Percentiles rank a stretch among this genome's conserved stretches.
Conservation (phyloP, 495 filamentous ascomycete genomes). For the Echria macrotheca region DNA sequence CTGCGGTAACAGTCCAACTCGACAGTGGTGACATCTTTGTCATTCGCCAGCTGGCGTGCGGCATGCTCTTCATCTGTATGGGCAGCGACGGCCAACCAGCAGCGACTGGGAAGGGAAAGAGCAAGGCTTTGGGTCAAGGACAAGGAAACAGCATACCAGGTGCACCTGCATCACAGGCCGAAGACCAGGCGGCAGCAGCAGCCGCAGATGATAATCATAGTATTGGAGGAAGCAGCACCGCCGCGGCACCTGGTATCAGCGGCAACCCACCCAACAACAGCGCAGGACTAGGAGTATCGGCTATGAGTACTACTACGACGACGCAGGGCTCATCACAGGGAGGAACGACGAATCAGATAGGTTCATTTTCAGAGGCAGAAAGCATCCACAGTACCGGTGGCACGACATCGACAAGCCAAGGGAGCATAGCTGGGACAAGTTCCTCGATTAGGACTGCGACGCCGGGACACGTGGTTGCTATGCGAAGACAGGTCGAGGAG, state of each 20-base stretch:
- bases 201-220: too few relatives aligned
- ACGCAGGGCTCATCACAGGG: too few relatives aligned
- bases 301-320: too few relatives aligned
- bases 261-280: too few relatives aligned
- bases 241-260: too few relatives aligned
- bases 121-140: not conserved
- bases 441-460: conserved; percentile 22
- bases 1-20: conserved; percentile 44
- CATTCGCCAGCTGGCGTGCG: conserved; percentile 43
- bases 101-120: not conserved
- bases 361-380: not conserved
- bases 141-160: not conserved
- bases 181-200: not conserved
- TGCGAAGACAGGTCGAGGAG: conserved; percentile 44
- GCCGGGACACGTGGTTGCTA: conserved; percentile 28
- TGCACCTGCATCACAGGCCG: not conserved
- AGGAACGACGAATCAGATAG: not conserved
- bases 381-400: conserved; percentile 8
- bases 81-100: conserved; percentile 28
- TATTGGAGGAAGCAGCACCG: not conserved
- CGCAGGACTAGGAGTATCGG: too few relatives aligned
- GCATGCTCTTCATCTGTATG: conserved; percentile 49
- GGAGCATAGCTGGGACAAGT: conserved; percentile 14
- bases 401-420: conserved; percentile 14
- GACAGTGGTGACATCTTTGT: conserved; percentile 38